Base-by-base conservation (phyloP, 768 basidiomycete genomes). In the Boletus sensibilis region DNA sequence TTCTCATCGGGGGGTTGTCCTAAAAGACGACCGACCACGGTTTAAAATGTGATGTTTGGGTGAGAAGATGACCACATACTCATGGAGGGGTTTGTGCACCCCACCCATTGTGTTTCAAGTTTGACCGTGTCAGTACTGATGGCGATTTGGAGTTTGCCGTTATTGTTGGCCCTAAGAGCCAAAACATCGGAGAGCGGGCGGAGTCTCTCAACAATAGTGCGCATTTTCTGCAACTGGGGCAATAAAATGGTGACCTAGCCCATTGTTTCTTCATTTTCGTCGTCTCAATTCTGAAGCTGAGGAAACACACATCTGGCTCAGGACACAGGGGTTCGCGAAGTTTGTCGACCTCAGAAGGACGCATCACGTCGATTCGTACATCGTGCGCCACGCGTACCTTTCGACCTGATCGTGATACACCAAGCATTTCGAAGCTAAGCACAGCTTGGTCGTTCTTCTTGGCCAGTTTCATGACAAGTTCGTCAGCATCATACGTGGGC, bases 281-380 rank as follows among this genome's bases (percentile, higher is more conserved):
- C 16, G 37, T 25, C n/a, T 27, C 14, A 25, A 33, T 8, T 27
- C 23, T 10, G 13, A 47, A 41, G 21, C 4, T 13, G 21, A 23
- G n/a, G 46, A 72, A 58, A 75, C 82, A 61, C 61, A 92, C 93
- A 57, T 94, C 89, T 16, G 92, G 90, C 31, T 89, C 86, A 1
- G 93, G 93, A 66, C 92, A 94, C 62, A 90, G 70, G 2, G 93
- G 93, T 67, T 94, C 93, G 27, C 75, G 79, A 53, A 94, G 78
- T 57, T 78, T 82, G 20, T 81, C 84, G 12, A 90, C 82, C 55
- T 94, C 93, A 0, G 76, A 74, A 1, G 87, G 87, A 54, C 83
- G 83, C 82, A 92, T 79, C 10, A 95, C 85, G 48, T 89, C 88
- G 54, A 94, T 88, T 61, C 82, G 80, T 29, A 94, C 89, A 64